Base-by-base conservation (phyloP, 2,329 filamentous ascomycete genomes). In the Claviceps sp. region DNA sequence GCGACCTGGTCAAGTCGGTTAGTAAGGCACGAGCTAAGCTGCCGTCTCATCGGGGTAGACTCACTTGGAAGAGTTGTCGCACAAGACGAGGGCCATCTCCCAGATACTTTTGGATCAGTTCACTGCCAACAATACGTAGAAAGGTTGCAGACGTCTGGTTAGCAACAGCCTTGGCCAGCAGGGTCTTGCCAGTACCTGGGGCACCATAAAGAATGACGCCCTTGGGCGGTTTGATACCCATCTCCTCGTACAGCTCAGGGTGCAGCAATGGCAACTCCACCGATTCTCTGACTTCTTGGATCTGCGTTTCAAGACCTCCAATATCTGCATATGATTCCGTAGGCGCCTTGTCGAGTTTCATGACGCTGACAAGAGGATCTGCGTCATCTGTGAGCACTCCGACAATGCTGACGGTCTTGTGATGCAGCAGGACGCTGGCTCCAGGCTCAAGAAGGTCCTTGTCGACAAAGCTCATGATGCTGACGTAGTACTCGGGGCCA, bases 401-500 rank as follows among this genome's bases (percentile, higher is more conserved):
- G 34, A 98, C 93, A 45, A 98, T 95, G 43, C 91, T 96, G 49
- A 97, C 91, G 50, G 87, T 94, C 75, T 98, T 98, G 71, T 98
- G 93, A 64, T 98, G 93, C 53, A 98, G 75, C 47, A 98, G 75
- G 47, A 98, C 93, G 61, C 89, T 96, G 17, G 93, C 89, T 55
- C 94, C 94, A 1, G 93, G 93, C 70, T 98, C 93, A 44, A 98
- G 78, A 4, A 98, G 80, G 64, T 98, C 93, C 72, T 98, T 98
- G 76, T 98, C 93, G 58, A 98, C 93, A 63, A 98, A 98, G 51
- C 91, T 96, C 93, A 97, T 97, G 78, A 98, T 98, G 60, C 90
- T 96, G 59, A 98, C 93, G 68, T 97, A 98, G 78, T 95, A 98
- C 69, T 98, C 93, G 1, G 93, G 93, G 0, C 93, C 93, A 6